Base-by-base conservation (phyloP, 2,329 filamentous ascomycete genomes). In the Fusarium fujikuroi region DNA sequence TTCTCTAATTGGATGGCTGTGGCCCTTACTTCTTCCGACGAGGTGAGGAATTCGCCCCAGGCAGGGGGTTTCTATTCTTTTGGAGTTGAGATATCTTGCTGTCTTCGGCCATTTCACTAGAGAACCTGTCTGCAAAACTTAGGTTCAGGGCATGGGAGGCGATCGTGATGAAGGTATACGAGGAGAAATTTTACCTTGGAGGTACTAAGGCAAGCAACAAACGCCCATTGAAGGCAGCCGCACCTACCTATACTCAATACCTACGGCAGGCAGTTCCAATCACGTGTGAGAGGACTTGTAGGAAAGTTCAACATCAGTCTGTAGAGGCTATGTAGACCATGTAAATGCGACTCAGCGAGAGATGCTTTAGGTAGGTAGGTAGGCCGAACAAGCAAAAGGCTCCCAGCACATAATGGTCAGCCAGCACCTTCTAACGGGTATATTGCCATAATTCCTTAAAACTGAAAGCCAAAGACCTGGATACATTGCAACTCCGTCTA, bases 361-460 rank as follows among this genome's bases (percentile, higher is more conserved):
- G 15, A 54, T 30, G 11, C 47, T 50, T 28, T 28, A 28, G 25
- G 25, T 28, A 28, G 25, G 25, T 50, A 18, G 46, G 30, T 32
- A 47, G 30, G 37, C 25, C n/a, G n/a, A 46, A 21, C 49, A 42
- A 25, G 25, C 25, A 50, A 36, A 21, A 40, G 16, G n/a, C 21
- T 36, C 28, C 32, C 37, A n/a, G 16, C 16, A 47, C n/a, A 57
- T 12, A 34, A 60, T 43, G 39, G 28, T 47, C 21, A 43, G 28
- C 28, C 36, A 58, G 42, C 32, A 54, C 44, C 37, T 62, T 57
- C 23, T 25, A 59, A 50, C 21, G 39, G 56, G 66, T 66, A 70
- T 47, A 58, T 60, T 66, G 62, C 42, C 58, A 68, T 71, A 14
- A 49, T 37, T 46, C 39, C 34, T 49, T 50, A 54, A 28, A 36